Evolutionary conservation across 108 stramenopile genomes (phyloP), one percentile per base, ranked within the genome.

Genomic region (Parietichytrium sp.): DNA sequence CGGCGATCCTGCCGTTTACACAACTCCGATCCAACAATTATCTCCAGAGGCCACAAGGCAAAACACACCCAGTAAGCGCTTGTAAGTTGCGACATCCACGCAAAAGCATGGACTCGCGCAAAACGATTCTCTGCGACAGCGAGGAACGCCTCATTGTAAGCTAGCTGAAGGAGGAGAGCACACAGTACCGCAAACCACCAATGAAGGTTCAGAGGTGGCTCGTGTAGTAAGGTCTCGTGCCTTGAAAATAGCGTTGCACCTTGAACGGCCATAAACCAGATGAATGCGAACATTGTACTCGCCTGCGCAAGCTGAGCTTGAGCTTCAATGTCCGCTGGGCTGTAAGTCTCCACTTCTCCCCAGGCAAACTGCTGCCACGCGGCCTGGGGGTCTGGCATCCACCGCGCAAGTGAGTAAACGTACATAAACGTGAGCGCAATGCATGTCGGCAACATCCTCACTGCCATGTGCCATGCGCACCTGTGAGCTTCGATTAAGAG

Each of bases 191-290:
- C 36, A 6, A 42, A 42, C 13, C 36, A 72, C 61, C 61, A 72
- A 0, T 33, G 38, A 25, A 45, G 61, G 33, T 72, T 72, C 38
- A 72, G 42, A 33, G 25, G 33, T n/a, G 45, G 8, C 42, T 72
- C 38, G 27, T 8, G 27, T 16, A 72, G 6, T 6, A 45, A 45
- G 61, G 38, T 72, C 10, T 72, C 61, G 42, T 72, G 61, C 29
- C 61, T 16, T 13, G 36, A 72, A 38, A 72, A 72, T 13, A 72
- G 45, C n/a, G 61, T 72, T 33, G 45, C 33, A 0, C 38, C 61
- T n/a, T 72, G 61, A 33, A 72, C 33, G 3, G 25, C n/a, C 6
- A 72, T n/a, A 27, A 72, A 72, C 61, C 61, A 72, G 38, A 33
- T 45, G 23, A 38, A 7, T 8, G 45, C 10, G 33, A 72, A 72